Evolutionary conservation across 163 green algal species (phyloP), one percentile per base, ranked within the genome.

Genomic region (Chlamydomonas reinhardtii): DNA sequence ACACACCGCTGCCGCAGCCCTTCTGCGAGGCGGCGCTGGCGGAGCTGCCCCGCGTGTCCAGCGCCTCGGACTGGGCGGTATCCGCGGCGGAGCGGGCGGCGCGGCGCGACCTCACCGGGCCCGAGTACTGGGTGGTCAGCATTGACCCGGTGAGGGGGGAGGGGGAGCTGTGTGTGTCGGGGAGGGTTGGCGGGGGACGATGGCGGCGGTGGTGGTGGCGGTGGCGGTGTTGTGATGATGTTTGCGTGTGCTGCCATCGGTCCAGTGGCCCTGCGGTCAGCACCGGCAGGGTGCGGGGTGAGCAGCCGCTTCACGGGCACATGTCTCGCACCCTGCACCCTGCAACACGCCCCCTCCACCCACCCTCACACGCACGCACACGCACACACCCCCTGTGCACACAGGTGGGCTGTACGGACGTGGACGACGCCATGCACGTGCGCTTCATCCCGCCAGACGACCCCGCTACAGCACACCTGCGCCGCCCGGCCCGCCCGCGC

Each of bases 401-500:
- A 6, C 65, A 84, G 77, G 77, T 85, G 19, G 95, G 95, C 37
- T 98, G 95, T 83, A 93, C 88, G 9, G 95, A 98, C 73, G 95
- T 98, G 52, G 95, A 98, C 74, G 95, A 98, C 70, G 95, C 95
- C 17, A 90, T 98, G 84, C 91, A 94, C 73, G 93, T 94, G 73
- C 89, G 89, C 35, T 78, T 75, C 61, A 89, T 97, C 37, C 54
- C 48, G 52, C 22, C 54, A 15, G 15, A 4, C 56, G 31, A 25
- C 37, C 64, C 43, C 17, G 22, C 43, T 19, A 31, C 31, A 20
- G 34, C 39, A 14, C 48, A 56, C 48, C 48, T 56, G 48, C 48
- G 48, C 48, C 48, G 48, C 48, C 48, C 48, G 48, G 12, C 48
- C 1, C 5, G 48, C n/a, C n/a, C n/a, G 12, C 48, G 48, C 6